A percentile compares a stretch with the other conserved stretches of the same genome.
Evolutionary conservation across 73 alveolate genomes (phyloP).

Genomic region (Paramecium pentaurelia): DNA sequence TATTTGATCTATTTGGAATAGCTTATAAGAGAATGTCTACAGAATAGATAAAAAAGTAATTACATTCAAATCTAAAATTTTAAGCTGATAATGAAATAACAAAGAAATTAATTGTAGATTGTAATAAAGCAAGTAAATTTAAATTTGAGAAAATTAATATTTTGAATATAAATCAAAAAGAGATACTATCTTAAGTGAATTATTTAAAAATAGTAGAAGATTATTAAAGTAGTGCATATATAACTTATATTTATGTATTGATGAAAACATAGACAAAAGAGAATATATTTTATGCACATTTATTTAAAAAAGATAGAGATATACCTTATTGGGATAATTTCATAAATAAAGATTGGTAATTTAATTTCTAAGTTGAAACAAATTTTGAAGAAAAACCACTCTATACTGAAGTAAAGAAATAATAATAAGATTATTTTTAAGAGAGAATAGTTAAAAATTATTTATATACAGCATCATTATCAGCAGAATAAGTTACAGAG

Average conservation of each 20-base stretch:
- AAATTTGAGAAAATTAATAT: slow-evolving; percentile 76
- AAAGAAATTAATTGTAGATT: slow-evolving; percentile 76
- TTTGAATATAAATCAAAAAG: slow-evolving; percentile 59
- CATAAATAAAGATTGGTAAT: slow-evolving; percentile 72
- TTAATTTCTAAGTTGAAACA: slow-evolving; percentile 92
- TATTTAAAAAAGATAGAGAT: slow-evolving; percentile 75
- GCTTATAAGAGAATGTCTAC: slow-evolving; percentile 65
- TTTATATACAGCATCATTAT: slow-evolving; percentile 61
- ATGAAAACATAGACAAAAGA: slow-evolving; percentile 90
- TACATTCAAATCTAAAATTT: slow-evolving; percentile 79
- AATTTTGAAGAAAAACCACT: slow-evolving; percentile 68
- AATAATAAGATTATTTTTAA: background rate
- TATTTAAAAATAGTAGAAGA: slow-evolving; percentile 67
- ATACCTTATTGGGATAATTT: slow-evolving; percentile 77
- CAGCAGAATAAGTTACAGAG: slow-evolving; percentile 31
- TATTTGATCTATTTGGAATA: slow-evolving; percentile 80
- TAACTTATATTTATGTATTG: slow-evolving; percentile 81
- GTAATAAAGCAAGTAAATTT: slow-evolving; percentile 79
- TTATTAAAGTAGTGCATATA: slow-evolving; percentile 80
- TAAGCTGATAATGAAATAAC: slow-evolving; percentile 94
- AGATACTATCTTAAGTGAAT: background rate
- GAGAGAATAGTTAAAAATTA: background rate
- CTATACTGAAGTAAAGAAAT: background rate
- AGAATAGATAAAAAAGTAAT: slow-evolving; percentile 76
- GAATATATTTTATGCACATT: slow-evolving; percentile 81